Percentiles rank a stretch among this genome's conserved stretches.
Evolutionary conservation across 2,329 filamentous ascomycete genomes (phyloP).

Genomic region (Scytalidium lignicola): DNA sequence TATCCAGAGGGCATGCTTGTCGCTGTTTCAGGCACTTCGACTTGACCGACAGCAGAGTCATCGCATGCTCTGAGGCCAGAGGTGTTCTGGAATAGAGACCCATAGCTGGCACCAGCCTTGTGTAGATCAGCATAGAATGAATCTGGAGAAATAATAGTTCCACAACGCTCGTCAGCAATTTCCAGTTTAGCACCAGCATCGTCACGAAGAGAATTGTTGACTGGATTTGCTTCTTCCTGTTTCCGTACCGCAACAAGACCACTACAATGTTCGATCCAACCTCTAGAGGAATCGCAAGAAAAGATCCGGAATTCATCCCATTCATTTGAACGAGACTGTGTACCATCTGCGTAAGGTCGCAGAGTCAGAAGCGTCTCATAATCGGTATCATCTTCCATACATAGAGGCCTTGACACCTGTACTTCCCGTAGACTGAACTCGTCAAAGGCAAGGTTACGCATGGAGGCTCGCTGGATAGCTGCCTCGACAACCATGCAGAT

Average conservation of each 20-base stretch:
- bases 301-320: conserved; percentile 55
- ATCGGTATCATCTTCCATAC: conserved; percentile 39
- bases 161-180: too few relatives aligned
- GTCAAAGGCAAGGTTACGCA: too few relatives aligned
- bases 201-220: too few relatives aligned
- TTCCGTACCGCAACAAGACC: conserved; percentile 12
- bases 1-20: too few relatives aligned
- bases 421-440: conserved; percentile 30
- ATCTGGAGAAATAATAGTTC: too few relatives aligned
- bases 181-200: conserved; percentile 14
- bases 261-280: conserved; percentile 44
- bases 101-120: too few relatives aligned
- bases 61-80: too few relatives aligned
- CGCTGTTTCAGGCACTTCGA: too few relatives aligned
- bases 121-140: too few relatives aligned
- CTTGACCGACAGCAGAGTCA: too few relatives aligned
- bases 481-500: conserved; percentile 32
- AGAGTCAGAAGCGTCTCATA: conserved; percentile 36
- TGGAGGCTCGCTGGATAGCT: conserved; percentile 19
- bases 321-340: conserved; percentile 35
- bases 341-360: conserved; percentile 36
- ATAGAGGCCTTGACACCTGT: conserved; percentile 46
- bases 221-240: too few relatives aligned
- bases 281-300: conserved; percentile 44
- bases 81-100: too few relatives aligned